Evolutionary conservation across 768 basidiomycete genomes (phyloP), one percentile per base, ranked within the genome.

Genomic region (Cystobasidium tubakii): DNA sequence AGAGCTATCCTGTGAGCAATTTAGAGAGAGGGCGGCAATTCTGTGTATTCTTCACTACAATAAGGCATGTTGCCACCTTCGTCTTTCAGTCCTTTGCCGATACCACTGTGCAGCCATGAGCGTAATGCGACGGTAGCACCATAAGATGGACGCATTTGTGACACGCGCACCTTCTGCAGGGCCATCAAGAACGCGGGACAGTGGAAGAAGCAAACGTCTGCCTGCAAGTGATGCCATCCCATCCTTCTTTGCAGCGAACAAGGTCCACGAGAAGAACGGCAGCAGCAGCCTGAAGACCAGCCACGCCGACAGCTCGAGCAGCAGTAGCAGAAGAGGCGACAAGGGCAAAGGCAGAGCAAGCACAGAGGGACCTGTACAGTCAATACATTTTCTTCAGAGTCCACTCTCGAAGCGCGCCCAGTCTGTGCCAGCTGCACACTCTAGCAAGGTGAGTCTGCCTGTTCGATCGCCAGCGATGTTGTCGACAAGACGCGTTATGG

Each of bases 221-320:
- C 69, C 69, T 23, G 9, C 69, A 19, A 34, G 33, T 13, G 31
- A n/a, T n/a, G 29, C 69, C 3, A 60, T 71, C 1, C 69, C 69
- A 29, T 71, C 69, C 33, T 71, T 71, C 69, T 71, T 71, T 25
- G 34, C 29, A 1, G 53, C 69, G 17, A 71, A 71, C 55, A 71
- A 71, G 34, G 36, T 25, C 27, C 7, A 23, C 27, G 55, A 23
- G 46, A 57, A 29, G 29, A 66, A 44, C 43, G 6, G 36, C 65
- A 66, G n/a, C n/a, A n/a, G n/a, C n/a, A n/a, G n/a, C n/a, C n/a
- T n/a, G n/a, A n/a, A 33, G 43, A 46, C 50, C 42, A 67, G 57
- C 57, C 33, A 36, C n/a, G 25, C 23, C 25, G 19, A 62, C 9
- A 39, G 57, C 31, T 33, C 36, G 10, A 36, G 43, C 13, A 39